Base-by-base conservation (phyloP, 345 rosid genomes). In the Viola odorata region DNA sequence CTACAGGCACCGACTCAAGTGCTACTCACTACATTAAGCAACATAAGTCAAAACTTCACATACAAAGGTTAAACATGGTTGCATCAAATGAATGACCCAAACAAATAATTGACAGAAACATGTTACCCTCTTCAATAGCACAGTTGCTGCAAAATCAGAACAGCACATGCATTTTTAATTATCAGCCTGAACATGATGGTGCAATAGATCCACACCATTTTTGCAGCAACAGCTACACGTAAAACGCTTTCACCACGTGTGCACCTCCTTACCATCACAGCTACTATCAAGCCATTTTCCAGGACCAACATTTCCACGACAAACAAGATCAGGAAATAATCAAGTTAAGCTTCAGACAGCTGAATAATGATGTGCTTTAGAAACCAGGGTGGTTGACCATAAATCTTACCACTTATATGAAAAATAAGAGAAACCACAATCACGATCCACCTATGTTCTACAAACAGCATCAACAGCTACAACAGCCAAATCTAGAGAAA, bases 391-490 rank as follows among this genome's bases (percentile, higher is more conserved):
- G 55, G 52, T 58, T 41, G 54, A 72, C 63, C 37, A 37, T 63
- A 48, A 38, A 40, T 73, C 85, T 81, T 78, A 81, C 82, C 85
- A 67, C 76, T 56, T 16, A 69, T 55, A 61, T 60, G 57, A 71
- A 58, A 71, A 65, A 50, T 71, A 68, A 68, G 69, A 60, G 68
- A 57, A 68, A 71, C 60, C 78, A 75, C 63, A 78, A 74, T 70
- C 88, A 78, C 79, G 80, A 65, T 62, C 80, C 73, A 76, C 74
- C 84, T 73, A 84, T 70, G 9, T 70, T 59, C 70, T 73, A 81
- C 62, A 73, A 71, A 80, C 87, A 82, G 94, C 94, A 87, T 65
- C 87, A 76, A 83, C 92, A 80, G 89, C 92, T 58, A 82, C 67
- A 67, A 57, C 37, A 69, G 48, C 63, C 60, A 63, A 23, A 23